Conservation (phyloP, 2,329 filamentous ascomycete species). For the Coniochaeta sp. region DNA sequence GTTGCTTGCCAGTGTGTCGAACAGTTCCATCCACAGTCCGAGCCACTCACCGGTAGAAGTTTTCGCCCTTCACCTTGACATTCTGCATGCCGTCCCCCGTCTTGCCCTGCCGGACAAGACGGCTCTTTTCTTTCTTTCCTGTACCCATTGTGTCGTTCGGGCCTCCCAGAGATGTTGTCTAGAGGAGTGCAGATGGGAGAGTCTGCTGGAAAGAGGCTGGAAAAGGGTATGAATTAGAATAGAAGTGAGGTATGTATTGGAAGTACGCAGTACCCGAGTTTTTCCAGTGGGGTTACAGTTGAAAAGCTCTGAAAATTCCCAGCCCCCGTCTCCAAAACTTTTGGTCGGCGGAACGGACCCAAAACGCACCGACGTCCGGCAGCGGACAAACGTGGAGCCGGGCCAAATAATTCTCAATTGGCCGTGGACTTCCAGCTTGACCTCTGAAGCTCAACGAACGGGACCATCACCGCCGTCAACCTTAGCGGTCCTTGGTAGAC, state of each 20-base stretch:
- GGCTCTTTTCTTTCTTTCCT: slow-evolving; percentile 82
- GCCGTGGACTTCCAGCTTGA: neutral
- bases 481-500: neutral
- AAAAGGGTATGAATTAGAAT: too few species aligned
- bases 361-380: neutral
- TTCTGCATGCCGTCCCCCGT: slow-evolving; percentile 81
- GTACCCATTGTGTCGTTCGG: slow-evolving; percentile 60
- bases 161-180: slow-evolving; percentile 17
- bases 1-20: neutral
- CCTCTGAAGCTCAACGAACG: neutral
- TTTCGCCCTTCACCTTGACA: slow-evolving; percentile 91
- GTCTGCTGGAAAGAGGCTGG: neutral
- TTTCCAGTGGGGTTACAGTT: neutral
- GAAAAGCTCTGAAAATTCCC: slow-evolving; percentile 1
- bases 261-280: too few species aligned
- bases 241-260: too few species aligned
- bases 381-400: neutral
- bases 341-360: neutral
- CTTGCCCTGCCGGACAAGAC: slow-evolving; percentile 81
- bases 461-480: slow-evolving; percentile 5
- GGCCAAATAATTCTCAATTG: neutral
- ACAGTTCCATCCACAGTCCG: neutral
- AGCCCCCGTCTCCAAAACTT: neutral
- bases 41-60: slow-evolving; percentile 69
- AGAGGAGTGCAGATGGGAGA: slow-evolving; percentile 1